Conservation (phyloP, 2,329 filamentous ascomycete genomes). For the Dactylonectria macrodidyma region DNA sequence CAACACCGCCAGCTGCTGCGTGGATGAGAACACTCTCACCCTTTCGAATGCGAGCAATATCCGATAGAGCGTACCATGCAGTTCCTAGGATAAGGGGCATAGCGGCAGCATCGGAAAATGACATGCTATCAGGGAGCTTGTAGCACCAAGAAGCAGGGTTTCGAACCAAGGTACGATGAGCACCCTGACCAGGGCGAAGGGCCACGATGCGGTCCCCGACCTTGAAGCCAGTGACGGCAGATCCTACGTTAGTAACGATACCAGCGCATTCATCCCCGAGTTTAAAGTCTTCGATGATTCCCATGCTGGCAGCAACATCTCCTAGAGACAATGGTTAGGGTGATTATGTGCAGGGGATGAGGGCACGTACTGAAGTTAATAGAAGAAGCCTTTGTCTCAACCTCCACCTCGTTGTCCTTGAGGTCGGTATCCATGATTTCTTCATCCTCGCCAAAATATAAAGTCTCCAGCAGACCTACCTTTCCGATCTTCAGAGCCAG, state of each 20-base stretch:
- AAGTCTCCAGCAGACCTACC: slow-evolving; percentile 30
- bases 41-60: slow-evolving; percentile 19
- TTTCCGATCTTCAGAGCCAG: slow-evolving; percentile 30
- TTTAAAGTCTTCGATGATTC: slow-evolving; percentile 45
- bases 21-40: slow-evolving; percentile 51
- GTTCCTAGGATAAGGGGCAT: slow-evolving; percentile 24
- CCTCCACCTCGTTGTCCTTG: slow-evolving; percentile 24
- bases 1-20: slow-evolving; percentile 38
- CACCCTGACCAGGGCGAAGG: slow-evolving; percentile 31
- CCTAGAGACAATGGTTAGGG: slow-evolving; percentile 17
- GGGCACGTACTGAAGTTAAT: slow-evolving; percentile 33
- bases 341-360: slow-evolving; percentile 34
- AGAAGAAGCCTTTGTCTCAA: slow-evolving; percentile 29
- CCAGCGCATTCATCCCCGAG: slow-evolving; percentile 43
- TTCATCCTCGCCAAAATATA: slow-evolving; percentile 29
- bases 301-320: slow-evolving; percentile 45
- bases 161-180: slow-evolving; percentile 48
- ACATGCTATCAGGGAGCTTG: slow-evolving; percentile 31
- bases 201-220: slow-evolving; percentile 25
- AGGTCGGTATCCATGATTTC: slow-evolving; percentile 28
- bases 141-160: slow-evolving; percentile 42
- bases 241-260: slow-evolving; percentile 29
- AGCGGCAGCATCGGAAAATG: slow-evolving; percentile 25
- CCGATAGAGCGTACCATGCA: slow-evolving; percentile 24
- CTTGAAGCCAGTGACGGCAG: slow-evolving; percentile 24